Evolutionary conservation across 305 asterid genomes (phyloP).

Genomic region (Euphrasia arctica): DNA sequence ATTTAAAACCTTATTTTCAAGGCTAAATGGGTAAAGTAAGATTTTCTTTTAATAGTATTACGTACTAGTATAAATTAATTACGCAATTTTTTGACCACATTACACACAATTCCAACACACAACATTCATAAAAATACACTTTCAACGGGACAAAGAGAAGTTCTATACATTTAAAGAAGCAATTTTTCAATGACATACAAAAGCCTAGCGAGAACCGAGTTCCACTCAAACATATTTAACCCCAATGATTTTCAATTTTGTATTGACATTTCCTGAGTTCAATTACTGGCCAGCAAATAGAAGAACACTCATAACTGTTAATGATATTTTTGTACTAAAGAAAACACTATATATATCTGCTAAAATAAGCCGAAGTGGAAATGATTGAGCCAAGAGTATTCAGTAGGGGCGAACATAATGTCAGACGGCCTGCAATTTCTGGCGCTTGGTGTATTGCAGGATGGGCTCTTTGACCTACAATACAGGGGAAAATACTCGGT

Average conservation of each 20-base stretch:
- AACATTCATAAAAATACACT: too few species aligned
- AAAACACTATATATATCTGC: neutral
- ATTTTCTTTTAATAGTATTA: too few species aligned
- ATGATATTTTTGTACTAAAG: neutral
- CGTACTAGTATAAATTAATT: too few species aligned
- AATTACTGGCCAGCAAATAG: neutral
- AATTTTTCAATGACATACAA: too few species aligned
- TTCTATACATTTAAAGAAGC: too few species aligned
- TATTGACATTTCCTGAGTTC: neutral
- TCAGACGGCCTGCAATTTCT: conserved; percentile 56
- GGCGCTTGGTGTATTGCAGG: conserved; percentile 67
- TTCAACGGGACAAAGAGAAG: too few species aligned
- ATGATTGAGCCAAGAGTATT: neutral
- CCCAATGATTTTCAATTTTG: neutral
- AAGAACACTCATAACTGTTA: neutral
- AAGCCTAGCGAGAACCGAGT: neutral
- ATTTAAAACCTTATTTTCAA: too few species aligned
- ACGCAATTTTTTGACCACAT: too few species aligned
- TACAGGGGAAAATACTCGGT: neutral
- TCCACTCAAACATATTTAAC: neutral
- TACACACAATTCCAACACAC: too few species aligned
- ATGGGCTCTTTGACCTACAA: conserved; percentile 86
- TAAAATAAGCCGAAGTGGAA: conserved; percentile 14
- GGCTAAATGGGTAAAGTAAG: too few species aligned
- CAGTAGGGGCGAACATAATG: conserved; percentile 1